phyloP scores from a whole-genome alignment of 192 early-diverging fungal species.

The Cetraspora pellucida region DNA sequence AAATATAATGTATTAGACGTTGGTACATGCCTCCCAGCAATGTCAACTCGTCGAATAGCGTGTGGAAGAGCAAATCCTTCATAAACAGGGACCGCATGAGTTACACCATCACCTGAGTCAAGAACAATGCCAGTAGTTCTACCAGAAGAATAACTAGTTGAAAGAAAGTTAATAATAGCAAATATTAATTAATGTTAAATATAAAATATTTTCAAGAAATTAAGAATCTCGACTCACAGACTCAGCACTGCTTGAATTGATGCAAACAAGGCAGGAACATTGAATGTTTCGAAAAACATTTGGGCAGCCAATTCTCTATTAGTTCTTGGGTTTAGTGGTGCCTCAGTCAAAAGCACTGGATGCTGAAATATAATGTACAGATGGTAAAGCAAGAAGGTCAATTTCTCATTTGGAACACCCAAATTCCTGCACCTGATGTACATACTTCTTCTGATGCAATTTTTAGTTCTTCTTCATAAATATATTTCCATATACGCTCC shows the following conservation, averaged over 20 bases:
- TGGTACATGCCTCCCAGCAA: constrained; percentile 74
- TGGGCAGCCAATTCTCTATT: constrained; percentile 95
- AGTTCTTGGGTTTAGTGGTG: constrained; percentile 89
- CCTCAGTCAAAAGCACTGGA: constrained; percentile 96
- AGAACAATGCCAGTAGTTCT: constrained; percentile 96
- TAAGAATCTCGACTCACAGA: constrained; percentile 59
- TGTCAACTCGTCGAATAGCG: constrained; percentile 89
- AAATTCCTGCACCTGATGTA: not conserved
- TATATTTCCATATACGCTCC: constrained; percentile 97
- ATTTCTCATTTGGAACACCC: not conserved
- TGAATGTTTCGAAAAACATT: constrained; percentile 99
- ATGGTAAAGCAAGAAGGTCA: not conserved
- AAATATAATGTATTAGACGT: not conserved
- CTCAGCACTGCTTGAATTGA: constrained; percentile 98
- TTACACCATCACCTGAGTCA: constrained; percentile 95
- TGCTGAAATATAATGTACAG: constrained; percentile 59
- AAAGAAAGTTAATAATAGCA: too few species aligned
- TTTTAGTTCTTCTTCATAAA: constrained; percentile 97
- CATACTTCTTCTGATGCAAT: constrained; percentile 90
- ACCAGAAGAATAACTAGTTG: constrained; percentile 85
- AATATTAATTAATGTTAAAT: too few species aligned
- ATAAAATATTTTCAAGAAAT: too few species aligned
- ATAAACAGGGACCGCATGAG: constrained; percentile 93
- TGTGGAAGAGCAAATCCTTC: constrained; percentile 97
- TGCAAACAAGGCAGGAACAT: constrained; percentile 94